Base-by-base conservation (phyloP, 768 basidiomycete species). In the Agrocybe pediades region DNA sequence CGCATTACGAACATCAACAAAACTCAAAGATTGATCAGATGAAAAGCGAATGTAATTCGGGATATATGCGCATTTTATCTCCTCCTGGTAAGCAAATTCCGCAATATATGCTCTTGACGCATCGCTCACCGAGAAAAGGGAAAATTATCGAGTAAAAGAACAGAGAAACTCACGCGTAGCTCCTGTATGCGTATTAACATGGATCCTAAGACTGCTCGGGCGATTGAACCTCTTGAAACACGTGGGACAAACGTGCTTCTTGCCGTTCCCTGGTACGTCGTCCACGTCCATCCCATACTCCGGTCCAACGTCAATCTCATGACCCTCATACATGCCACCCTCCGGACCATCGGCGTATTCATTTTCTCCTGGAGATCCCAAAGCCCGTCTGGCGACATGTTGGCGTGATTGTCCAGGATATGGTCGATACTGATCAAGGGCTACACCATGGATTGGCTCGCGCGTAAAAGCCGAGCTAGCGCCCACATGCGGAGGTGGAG, bases 201-300 rank as follows among this genome's bases (percentile, higher is more conserved):
- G 86, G 39, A 86, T 86, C 23, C 78, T 71, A 44, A 87, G 72
- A 64, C 85, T 86, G 57, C 83, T 85, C 6, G 87, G 87, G 6
- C 87, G 75, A 65, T 86, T 86, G 68, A 88, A 87, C 6, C 85
- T 74, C 65, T 87, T 87, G 45, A 66, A 68, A 65, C 86, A 88
- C 19, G 77, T 79, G 0, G 73, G 68, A 51, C 81, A 82, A 17
- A 81, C 65, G 52, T 82, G 80, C 55, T 76, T 76, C 59, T 77
- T 77, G 20, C 75, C 76, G n/a, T 54, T 49, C 50, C 41, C 59
- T 48, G 25, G 63, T 63, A 19, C 58, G 17, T 52, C 53, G 2
- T 54, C 52, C 19, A 36, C 42, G 41, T 39, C 46, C 15, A 44
- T 50, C 41, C 27, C 24, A 46, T 56, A 64, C 11, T 56, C 61